Percentiles rank a stretch among this genome's conserved stretches.
phyloP scores from a whole-genome alignment of 2,329 filamentous ascomycete genomes.

The Elsinoe necatrix region DNA sequence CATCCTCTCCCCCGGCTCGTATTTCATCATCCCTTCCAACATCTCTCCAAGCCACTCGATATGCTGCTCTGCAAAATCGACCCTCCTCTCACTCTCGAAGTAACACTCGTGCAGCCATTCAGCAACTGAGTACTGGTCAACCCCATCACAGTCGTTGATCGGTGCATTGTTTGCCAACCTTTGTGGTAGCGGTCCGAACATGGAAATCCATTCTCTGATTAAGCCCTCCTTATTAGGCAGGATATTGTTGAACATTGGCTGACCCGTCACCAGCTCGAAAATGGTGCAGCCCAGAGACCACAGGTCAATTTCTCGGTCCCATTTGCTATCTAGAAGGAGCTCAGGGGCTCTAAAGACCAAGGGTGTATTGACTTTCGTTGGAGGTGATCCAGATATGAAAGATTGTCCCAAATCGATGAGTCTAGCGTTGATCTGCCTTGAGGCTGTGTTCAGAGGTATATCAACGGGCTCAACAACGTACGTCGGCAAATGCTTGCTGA shows the following conservation, averaged over 20 bases:
- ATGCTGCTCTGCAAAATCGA: neutral
- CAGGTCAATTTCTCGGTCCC: conserved; percentile 24
- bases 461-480: conserved; percentile 11
- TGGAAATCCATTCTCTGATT: neutral
- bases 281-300: conserved; percentile 24
- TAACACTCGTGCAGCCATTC: conserved; percentile 7
- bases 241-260: conserved; percentile 18
- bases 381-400: conserved; percentile 19
- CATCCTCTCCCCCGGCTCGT: neutral
- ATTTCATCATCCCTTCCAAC: neutral
- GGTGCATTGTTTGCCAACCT: neutral
- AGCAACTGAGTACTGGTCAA: neutral
- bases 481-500: conserved; percentile 1
- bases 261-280: conserved; percentile 21
- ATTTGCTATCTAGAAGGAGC: conserved; percentile 23
- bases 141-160: neutral
- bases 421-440: conserved; percentile 18
- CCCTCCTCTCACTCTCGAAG: neutral
- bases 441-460: neutral
- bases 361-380: conserved; percentile 24
- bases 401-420: conserved; percentile 24
- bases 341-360: conserved; percentile 26
- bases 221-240: neutral
- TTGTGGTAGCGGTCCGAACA: conserved; percentile 1
- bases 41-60: conserved; percentile 9